Evolutionary conservation across 2,329 filamentous ascomycete species (phyloP), one percentile per base, ranked within the genome.

Genomic region (Penicillium sp.): DNA sequence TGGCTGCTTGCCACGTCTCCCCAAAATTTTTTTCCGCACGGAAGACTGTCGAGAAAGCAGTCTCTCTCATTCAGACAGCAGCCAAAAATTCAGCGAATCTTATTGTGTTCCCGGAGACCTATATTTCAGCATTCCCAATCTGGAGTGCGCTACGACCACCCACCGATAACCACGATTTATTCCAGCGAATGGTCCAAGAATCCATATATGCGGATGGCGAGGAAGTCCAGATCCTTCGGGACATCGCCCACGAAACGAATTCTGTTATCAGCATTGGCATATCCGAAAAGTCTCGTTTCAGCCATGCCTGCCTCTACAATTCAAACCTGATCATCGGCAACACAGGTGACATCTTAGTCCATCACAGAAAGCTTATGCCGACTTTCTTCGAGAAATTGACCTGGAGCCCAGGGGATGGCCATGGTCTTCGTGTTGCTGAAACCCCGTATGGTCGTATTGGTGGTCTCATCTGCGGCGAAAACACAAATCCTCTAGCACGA

Each of bases 351-450:
- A 67, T 83, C 1, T 50, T 80, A 2, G 73, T 78, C 0, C 80
- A 83, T 49, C 80, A 83, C 49, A 69, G 81, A 1, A 84, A 84
- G 48, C 61, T 84, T 1, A 72, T 80, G 62, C 79, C 81, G 0
- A 84, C 80, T 0, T 84, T 82, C 61, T 83, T 78, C 52, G 82
- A 84, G 65, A 83, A 83, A 55, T 56, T 84, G 18, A 80, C 75
- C 0, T 84, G 81, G 81, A 69, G 70, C 0, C 74, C 75, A 2
- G 81, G 81, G 0, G 81, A 84, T 57, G 81, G 80, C 0, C 49
- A 75, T 23, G 81, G 81, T 0, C 57, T 84, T 3, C 67, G 65
- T 1, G 74, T 83, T 0, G 74, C 75, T 0, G 69, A 80, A 0
- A 80, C 77, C 0, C 50, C 55, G 0, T 72, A 34, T 12, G 32